These are phyloP conservation scores for Pichia sp. DNA, from an alignment of 1,139 yeast species.

Conservation along the genomic window DNA sequence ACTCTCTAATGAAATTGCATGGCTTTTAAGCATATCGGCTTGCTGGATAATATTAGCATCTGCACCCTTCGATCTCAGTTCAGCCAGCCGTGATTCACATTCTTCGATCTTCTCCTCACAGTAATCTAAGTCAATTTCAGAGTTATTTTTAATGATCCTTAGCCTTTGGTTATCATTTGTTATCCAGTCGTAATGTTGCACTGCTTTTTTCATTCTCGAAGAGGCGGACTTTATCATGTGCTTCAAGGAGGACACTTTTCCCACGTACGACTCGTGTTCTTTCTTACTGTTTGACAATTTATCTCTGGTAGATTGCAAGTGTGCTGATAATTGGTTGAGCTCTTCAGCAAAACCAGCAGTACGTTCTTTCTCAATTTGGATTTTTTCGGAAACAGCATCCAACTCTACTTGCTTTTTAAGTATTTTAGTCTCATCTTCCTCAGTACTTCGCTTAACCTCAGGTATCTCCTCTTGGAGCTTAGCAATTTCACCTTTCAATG, in stretches of 20 bases:
- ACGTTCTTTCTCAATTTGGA: conserved; percentile 61
- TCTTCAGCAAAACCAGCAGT: conserved; percentile 76
- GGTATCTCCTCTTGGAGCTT: conserved; percentile 39
- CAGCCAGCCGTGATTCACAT: conserved; percentile 58
- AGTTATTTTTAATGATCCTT: conserved; percentile 51
- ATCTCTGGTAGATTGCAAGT: conserved; percentile 51
- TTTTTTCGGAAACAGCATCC: conserved; percentile 37
- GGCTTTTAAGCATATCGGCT: conserved; percentile 91
- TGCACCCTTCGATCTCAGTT: conserved; percentile 71
- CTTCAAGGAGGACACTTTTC: conserved; percentile 3
- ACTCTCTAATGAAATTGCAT: conserved; percentile 68
- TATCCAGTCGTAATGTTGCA: conserved; percentile 9
- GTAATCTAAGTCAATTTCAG: conserved; percentile 59
- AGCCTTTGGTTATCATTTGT: conserved; percentile 11
- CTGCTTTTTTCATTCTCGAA: conserved; percentile 9
- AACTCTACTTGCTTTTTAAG: conserved; percentile 34
- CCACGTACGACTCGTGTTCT: background rate
- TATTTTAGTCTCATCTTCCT: conserved; percentile 38
- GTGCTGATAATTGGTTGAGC: conserved; percentile 55
- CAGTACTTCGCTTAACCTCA: conserved; percentile 31
- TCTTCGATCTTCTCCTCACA: conserved; percentile 54
- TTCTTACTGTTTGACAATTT: conserved; percentile 38
- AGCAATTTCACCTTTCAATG: conserved; percentile 50
- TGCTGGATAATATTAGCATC: conserved; percentile 87
- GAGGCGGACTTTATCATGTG: conserved; percentile 4